Evolutionary conservation across 2,329 filamentous ascomycete species (phyloP).

Genomic region (Parastagonospora avenae): DNA sequence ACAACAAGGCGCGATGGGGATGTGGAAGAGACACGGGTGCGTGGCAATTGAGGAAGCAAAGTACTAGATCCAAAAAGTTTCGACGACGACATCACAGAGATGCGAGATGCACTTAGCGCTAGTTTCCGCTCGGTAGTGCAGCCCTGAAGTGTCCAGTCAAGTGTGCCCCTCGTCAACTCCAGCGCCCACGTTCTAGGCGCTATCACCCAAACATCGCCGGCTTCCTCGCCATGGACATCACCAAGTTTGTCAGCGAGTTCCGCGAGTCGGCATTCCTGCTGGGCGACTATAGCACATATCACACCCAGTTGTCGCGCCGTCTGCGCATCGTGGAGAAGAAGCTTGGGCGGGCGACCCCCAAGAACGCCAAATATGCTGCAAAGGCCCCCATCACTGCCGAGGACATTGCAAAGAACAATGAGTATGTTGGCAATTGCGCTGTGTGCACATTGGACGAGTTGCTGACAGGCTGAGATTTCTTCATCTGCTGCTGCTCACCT

Average conservation of each 20-base stretch:
- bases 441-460: neutral
- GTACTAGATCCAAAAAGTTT: conserved; percentile 29
- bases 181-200: no score
- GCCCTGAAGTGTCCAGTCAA: no score
- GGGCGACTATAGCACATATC: conserved; percentile 87
- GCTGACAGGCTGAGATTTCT: conserved; percentile 28
- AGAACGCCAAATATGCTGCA: conserved; percentile 81
- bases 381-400: conserved; percentile 74
- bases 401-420: conserved; percentile 74
- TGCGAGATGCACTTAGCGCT: conserved; percentile 8
- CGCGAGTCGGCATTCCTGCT: conserved; percentile 84
- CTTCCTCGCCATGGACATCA: conserved; percentile 77
- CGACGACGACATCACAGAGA: conserved; percentile 21
- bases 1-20: neutral
- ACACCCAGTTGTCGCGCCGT: conserved; percentile 76
- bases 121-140: conserved; percentile 18
- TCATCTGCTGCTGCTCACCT: conserved; percentile 75
- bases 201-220: neutral
- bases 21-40: conserved; percentile 3
- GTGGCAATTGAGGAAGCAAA: conserved; percentile 17
- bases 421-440: conserved; percentile 59
- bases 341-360: conserved; percentile 80
- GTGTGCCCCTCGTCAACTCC: no score
- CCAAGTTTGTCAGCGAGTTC: conserved; percentile 77
- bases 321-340: conserved; percentile 84